These are phyloP conservation scores for Pelargonium cotyledonis DNA, from an alignment of 441 rosid species.

Conservation along the genomic window DNA sequence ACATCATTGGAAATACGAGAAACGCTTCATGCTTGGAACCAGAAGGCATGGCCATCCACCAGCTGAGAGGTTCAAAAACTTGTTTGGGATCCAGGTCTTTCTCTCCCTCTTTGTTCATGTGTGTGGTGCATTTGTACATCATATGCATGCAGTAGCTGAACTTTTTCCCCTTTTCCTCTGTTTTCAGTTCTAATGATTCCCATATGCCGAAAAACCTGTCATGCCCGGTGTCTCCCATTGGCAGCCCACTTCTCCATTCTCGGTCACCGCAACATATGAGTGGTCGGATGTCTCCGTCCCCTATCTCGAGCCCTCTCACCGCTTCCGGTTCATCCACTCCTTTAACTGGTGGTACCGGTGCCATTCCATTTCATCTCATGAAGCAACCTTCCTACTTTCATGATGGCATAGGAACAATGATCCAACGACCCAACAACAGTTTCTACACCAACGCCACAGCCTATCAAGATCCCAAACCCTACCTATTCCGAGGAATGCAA, in stretches of 20 bases:
- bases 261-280: slow-evolving; percentile 43
- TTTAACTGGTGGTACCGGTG: slow-evolving; percentile 44
- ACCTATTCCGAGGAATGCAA: slow-evolving; percentile 45
- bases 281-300: slow-evolving; percentile 56
- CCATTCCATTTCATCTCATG: slow-evolving; percentile 46
- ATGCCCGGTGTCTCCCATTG: slow-evolving; percentile 49
- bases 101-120: slow-evolving; percentile 4
- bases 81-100: slow-evolving; percentile 39
- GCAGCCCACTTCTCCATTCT: slow-evolving; percentile 50
- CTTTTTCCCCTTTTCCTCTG: neutral
- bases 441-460: slow-evolving; percentile 33
- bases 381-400: slow-evolving; percentile 48
- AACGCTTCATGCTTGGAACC: slow-evolving; percentile 31
- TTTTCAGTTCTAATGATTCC: slow-evolving; percentile 33
- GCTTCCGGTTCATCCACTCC: slow-evolving; percentile 58
- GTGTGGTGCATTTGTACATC: no score
- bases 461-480: slow-evolving; percentile 53
- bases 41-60: slow-evolving; percentile 31
- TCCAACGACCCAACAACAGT: slow-evolving; percentile 37
- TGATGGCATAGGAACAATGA: slow-evolving; percentile 40
- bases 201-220: slow-evolving; percentile 42
- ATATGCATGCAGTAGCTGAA: no score
- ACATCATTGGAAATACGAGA: slow-evolving; percentile 33
- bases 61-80: slow-evolving; percentile 32
- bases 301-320: slow-evolving; percentile 50